Evolutionary conservation across 441 rosid species (phyloP).

Genomic region (Theobroma grandiflorum): DNA sequence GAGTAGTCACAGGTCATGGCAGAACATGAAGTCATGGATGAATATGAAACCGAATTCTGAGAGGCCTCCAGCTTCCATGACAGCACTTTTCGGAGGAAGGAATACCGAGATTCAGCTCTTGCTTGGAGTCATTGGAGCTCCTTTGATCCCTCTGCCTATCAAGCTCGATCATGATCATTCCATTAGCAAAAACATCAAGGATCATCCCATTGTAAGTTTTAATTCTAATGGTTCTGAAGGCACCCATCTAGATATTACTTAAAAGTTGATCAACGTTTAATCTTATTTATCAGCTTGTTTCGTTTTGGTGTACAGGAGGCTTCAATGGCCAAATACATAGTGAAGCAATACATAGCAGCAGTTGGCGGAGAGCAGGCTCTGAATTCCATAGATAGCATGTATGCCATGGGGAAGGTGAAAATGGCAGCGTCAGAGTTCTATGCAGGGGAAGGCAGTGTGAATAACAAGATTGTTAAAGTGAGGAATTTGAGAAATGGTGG

Average conservation of each 20-base stretch:
- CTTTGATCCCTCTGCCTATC: constrained; percentile 82
- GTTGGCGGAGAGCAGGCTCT: constrained; percentile 84
- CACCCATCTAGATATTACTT: neutral
- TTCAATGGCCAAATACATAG: constrained; percentile 92
- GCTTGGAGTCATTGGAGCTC: constrained; percentile 92
- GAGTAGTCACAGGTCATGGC: constrained; percentile 58
- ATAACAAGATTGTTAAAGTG: constrained; percentile 45
- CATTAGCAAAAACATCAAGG: constrained; percentile 53
- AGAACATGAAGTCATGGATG: constrained; percentile 82
- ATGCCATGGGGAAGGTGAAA: constrained; percentile 91
- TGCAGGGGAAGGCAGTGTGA: constrained; percentile 66
- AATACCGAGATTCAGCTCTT: constrained; percentile 82
- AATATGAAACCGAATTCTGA: constrained; percentile 32
- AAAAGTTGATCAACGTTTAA: neutral
- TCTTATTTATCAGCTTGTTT: neutral
- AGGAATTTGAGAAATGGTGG: constrained; percentile 46
- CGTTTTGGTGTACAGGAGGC: constrained; percentile 55
- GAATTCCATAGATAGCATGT: constrained; percentile 72
- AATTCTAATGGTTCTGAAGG: too few species aligned
- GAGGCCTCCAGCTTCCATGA: constrained; percentile 36
- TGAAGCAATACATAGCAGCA: constrained; percentile 84
- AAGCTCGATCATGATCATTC: constrained; percentile 35
- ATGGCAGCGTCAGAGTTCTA: constrained; percentile 86
- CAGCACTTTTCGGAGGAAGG: constrained; percentile 57
- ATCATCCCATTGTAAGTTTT: constrained; percentile 74